phyloP scores from a whole-genome alignment of 257 asterid genomes.

The Capsicum chinense region DNA sequence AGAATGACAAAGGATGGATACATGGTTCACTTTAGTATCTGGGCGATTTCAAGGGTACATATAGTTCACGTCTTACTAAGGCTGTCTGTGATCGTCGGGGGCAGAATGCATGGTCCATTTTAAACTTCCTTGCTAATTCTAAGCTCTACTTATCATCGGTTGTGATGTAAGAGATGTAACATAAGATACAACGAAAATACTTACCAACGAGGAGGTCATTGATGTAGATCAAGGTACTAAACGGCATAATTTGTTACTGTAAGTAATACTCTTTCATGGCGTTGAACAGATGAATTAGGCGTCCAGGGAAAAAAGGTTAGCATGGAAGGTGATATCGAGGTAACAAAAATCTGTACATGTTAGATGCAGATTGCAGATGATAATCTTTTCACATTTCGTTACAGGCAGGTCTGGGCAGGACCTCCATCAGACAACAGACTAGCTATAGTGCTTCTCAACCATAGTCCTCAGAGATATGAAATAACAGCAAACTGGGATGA shows the following conservation, averaged over 20 bases:
- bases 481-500: constrained; percentile 85
- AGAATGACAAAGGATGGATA: constrained; percentile 88
- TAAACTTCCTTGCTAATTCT: background rate
- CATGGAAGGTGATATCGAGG: constrained; percentile 84
- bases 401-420: constrained; percentile 82
- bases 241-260: background rate
- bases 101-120: background rate
- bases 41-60: constrained; percentile 87
- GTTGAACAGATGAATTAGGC: constrained; percentile 66
- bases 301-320: constrained; percentile 86
- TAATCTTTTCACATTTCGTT: background rate
- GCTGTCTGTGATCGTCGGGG: background rate
- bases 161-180: constrained; percentile 72
- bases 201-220: constrained; percentile 72
- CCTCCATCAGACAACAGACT: constrained; percentile 71
- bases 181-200: constrained; percentile 60
- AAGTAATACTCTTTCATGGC: background rate
- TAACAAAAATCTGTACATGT: constrained; percentile 28
- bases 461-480: constrained; percentile 44
- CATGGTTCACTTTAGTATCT: constrained; percentile 78
- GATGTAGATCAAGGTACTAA: constrained; percentile 76
- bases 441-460: constrained; percentile 71
- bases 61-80: background rate
- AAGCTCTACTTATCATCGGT: constrained; percentile 92
- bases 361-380: background rate